Evolutionary conservation across 2,329 filamentous ascomycete species (phyloP).

Genomic region (Aspergillus persii): DNA sequence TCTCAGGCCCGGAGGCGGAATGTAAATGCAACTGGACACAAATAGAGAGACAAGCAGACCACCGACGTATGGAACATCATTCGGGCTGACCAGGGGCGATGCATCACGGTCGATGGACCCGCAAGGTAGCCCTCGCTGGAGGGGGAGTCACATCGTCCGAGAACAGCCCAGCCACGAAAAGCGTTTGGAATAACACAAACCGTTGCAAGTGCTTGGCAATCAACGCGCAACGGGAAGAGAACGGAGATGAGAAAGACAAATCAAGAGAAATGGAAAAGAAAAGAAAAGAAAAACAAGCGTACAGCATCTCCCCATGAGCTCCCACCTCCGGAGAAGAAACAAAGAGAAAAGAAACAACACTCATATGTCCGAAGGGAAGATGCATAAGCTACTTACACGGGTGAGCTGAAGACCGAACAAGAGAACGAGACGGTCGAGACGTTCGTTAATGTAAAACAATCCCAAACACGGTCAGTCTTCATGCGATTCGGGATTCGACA

Average conservation of each 20-base stretch:
- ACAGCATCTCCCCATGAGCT: not conserved
- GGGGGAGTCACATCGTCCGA: not conserved
- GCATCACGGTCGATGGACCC: conserved; percentile 2
- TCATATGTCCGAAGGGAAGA: conserved; percentile 20
- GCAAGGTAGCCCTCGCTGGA: not conserved
- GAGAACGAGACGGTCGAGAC: conserved; percentile 18
- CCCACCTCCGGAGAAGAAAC: conserved; percentile 12
- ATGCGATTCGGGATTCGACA: conserved; percentile 12
- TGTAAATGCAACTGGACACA: conserved; percentile 11
- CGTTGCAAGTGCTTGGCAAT: conserved; percentile 6
- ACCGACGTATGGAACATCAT: conserved; percentile 18
- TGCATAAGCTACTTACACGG: conserved; percentile 22
- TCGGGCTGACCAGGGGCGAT: conserved; percentile 11
- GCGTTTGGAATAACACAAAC: conserved; percentile 16
- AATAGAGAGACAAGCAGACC: conserved; percentile 12
- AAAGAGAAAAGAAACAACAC: not conserved
- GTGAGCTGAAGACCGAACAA: conserved; percentile 16
- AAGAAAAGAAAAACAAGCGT: not conserved
- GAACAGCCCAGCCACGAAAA: conserved; percentile 12
- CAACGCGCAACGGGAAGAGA: conserved; percentile 1
- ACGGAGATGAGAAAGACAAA: conserved; percentile 7
- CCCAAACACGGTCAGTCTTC: conserved; percentile 13
- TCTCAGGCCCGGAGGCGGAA: not conserved
- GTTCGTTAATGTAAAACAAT: conserved; percentile 14
- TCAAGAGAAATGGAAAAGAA: conserved; percentile 1